These are phyloP conservation scores for Curvularia spicifera DNA, from an alignment of 2,329 filamentous ascomycete genomes.

Conservation along the genomic window DNA sequence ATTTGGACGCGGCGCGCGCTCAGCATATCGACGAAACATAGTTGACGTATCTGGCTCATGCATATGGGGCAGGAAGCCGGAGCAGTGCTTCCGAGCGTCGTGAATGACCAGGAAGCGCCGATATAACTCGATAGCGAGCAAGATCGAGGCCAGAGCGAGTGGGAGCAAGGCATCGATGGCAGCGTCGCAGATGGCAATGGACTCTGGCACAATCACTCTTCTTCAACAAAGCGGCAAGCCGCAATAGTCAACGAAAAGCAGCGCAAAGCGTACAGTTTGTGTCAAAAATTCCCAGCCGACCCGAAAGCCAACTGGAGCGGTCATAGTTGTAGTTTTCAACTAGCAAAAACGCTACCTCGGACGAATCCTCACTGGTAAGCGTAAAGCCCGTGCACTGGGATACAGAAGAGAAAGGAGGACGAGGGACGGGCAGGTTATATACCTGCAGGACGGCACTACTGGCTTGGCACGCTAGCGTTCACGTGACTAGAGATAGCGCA, in stretches of 20 bases:
- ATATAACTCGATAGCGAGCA: too few relatives aligned
- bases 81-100: not conserved
- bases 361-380: constrained; percentile 86
- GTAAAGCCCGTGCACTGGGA: constrained; percentile 74
- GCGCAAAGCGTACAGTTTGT: constrained; percentile 36
- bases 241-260: constrained; percentile 41
- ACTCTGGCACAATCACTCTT: constrained; percentile 24
- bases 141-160: too few relatives aligned
- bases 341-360: constrained; percentile 89
- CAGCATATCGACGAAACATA: too few relatives aligned
- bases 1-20: not conserved
- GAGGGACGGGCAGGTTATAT: constrained; percentile 16
- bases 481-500: constrained; percentile 18
- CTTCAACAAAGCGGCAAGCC: constrained; percentile 39
- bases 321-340: constrained; percentile 84
- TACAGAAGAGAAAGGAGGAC: constrained; percentile 13
- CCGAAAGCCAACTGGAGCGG: constrained; percentile 74
- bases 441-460: constrained; percentile 7
- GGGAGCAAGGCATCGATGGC: too few relatives aligned
- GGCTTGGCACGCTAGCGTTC: constrained; percentile 28
- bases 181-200: too few relatives aligned
- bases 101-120: too few relatives aligned
- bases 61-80: not conserved
- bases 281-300: constrained; percentile 83
- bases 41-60: not conserved